phyloP scores from a whole-genome alignment of 139 green algal species.

The Chlamydomonas asymmetrica region DNA sequence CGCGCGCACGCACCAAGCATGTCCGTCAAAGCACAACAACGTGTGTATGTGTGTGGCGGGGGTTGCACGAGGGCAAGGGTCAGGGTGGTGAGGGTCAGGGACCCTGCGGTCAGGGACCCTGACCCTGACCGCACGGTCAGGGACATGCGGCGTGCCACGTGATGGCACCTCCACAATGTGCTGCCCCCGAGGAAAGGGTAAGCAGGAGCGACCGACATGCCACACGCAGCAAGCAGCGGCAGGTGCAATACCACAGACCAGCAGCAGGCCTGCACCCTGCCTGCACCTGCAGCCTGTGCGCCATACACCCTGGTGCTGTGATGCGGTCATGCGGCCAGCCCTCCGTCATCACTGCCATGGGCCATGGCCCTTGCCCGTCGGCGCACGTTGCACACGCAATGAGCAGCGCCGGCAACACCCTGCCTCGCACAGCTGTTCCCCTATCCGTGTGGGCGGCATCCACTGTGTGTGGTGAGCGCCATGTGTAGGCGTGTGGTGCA shows the following conservation, averaged over 20 bases:
- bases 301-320: no score
- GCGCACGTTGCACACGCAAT: neutral
- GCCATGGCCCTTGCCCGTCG: no score
- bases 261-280: no score
- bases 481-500: neutral
- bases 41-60: neutral
- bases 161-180: no score
- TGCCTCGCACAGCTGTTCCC: neutral
- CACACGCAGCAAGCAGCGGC: no score
- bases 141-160: no score
- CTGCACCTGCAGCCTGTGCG: no score
- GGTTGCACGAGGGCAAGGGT: neutral
- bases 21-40: neutral
- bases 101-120: neutral
- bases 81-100: neutral
- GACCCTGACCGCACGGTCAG: neutral
- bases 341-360: no score
- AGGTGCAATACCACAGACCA: no score
- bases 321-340: no score
- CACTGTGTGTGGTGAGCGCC: neutral
- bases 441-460: neutral
- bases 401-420: neutral
- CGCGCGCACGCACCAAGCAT: neutral
- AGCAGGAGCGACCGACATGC: no score
- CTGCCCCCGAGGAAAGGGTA: no score